Percentiles rank a stretch among this genome's conserved stretches.
Conservation (phyloP, 1,284 basidiomycete genomes). For the Ceratorhiza oryzae-sativae region DNA sequence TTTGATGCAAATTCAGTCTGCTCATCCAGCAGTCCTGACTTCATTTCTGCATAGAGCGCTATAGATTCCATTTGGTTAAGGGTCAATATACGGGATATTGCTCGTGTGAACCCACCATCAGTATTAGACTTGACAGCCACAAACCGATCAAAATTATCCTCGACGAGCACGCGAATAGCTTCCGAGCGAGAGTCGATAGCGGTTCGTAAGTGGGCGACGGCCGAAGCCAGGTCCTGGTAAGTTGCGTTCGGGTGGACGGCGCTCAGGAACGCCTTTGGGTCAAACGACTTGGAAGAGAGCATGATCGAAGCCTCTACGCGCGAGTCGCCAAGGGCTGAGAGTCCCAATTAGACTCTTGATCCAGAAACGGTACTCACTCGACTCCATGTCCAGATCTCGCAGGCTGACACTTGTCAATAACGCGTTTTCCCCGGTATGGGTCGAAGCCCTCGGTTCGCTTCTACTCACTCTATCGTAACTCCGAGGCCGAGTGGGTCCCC, state of each 20-base stretch:
- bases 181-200: conserved; percentile 90
- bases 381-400: conserved; percentile 72
- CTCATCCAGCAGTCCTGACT: conserved; percentile 80
- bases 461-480: conserved; percentile 64
- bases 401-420: conserved; percentile 55
- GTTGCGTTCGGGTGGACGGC: conserved; percentile 95
- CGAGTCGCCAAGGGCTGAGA: conserved; percentile 19
- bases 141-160: conserved; percentile 98
- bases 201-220: conserved; percentile 72
- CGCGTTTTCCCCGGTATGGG: conserved; percentile 32
- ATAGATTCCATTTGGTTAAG: conserved; percentile 2
- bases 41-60: conserved; percentile 92
- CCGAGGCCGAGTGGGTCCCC: conserved; percentile 75
- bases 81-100: not conserved
- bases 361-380: conserved; percentile 61
- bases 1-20: conserved; percentile 84
- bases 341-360: conserved; percentile 13
- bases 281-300: conserved; percentile 92
- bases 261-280: conserved; percentile 92
- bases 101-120: conserved; percentile 68
- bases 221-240: conserved; percentile 85
- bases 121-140: conserved; percentile 97
- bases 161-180: conserved; percentile 92
- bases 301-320: conserved; percentile 75
- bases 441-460: not conserved